Conservation (phyloP, 2,329 filamentous ascomycete species). For the Immersiporthe knoxdaviesiana region DNA sequence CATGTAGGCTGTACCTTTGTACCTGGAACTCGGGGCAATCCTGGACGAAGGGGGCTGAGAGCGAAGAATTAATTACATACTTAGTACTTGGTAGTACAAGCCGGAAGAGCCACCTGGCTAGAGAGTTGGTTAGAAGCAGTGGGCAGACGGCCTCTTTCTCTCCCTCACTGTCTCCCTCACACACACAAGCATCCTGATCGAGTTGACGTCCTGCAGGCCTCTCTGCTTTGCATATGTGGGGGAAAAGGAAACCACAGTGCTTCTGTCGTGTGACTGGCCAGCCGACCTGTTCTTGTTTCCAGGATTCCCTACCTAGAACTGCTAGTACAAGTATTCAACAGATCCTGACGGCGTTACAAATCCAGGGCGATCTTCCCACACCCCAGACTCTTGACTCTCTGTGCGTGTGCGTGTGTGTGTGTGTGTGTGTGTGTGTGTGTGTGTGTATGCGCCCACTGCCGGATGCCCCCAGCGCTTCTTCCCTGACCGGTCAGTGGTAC, state of each 20-base stretch:
- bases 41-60: conserved; percentile 8
- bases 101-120: conserved; percentile 22
- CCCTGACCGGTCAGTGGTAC: conserved; percentile 9
- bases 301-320: not conserved
- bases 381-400: too few species aligned
- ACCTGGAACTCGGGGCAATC: conserved; percentile 16
- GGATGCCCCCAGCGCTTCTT: conserved; percentile 5
- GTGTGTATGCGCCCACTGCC: not conserved
- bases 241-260: not conserved
- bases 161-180: too few species aligned
- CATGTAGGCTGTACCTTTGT: conserved; percentile 25
- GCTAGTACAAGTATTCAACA: not conserved
- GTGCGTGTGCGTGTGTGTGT: too few species aligned
- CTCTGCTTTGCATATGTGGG: not conserved
- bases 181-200: not conserved
- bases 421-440: too few species aligned
- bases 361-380: too few species aligned
- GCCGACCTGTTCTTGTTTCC: not conserved
- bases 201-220: not conserved
- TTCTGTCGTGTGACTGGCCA: not conserved
- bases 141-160: too few species aligned
- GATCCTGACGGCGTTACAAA: not conserved
- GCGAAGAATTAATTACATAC: too few species aligned
- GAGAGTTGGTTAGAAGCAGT: too few species aligned
- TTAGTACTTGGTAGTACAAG: too few species aligned